Evolutionary conservation across 768 basidiomycete species (phyloP).

Genomic region (Terana coerulea): DNA sequence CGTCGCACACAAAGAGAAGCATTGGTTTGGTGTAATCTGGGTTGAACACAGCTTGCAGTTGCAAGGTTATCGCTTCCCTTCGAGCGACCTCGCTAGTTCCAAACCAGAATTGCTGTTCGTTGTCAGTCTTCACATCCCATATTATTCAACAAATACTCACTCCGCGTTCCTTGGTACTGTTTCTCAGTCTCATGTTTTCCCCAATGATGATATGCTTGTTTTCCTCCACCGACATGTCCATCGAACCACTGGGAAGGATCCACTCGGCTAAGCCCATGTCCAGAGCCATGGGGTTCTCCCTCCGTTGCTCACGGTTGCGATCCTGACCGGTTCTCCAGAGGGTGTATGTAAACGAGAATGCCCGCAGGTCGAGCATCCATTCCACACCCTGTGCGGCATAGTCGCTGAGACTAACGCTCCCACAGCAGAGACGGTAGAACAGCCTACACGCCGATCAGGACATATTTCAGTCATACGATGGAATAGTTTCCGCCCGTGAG

Average conservation of each 20-base stretch:
- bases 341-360: conserved; percentile 36
- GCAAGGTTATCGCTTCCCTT: too few species aligned
- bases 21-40: conserved; percentile 27
- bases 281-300: conserved; percentile 30
- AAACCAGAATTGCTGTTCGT: too few species aligned
- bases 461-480: background rate
- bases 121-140: too few species aligned
- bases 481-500: background rate
- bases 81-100: too few species aligned
- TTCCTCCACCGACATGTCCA: conserved; percentile 9
- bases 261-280: conserved; percentile 43
- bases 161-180: conserved; percentile 8
- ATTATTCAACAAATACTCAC: too few species aligned
- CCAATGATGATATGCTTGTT: conserved; percentile 13
- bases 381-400: conserved; percentile 28
- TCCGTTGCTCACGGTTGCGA: conserved; percentile 26
- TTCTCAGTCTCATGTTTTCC: conserved; percentile 17
- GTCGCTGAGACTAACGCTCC: conserved; percentile 21
- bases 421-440: conserved; percentile 15
- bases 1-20: conserved; percentile 45
- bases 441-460: conserved; percentile 9
- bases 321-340: conserved; percentile 30
- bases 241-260: conserved; percentile 16
- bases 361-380: conserved; percentile 30
- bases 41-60: conserved; percentile 22